Evolutionary conservation across 2,329 filamentous ascomycete species (phyloP).

Genomic region (Raffaelea ambrosiae): DNA sequence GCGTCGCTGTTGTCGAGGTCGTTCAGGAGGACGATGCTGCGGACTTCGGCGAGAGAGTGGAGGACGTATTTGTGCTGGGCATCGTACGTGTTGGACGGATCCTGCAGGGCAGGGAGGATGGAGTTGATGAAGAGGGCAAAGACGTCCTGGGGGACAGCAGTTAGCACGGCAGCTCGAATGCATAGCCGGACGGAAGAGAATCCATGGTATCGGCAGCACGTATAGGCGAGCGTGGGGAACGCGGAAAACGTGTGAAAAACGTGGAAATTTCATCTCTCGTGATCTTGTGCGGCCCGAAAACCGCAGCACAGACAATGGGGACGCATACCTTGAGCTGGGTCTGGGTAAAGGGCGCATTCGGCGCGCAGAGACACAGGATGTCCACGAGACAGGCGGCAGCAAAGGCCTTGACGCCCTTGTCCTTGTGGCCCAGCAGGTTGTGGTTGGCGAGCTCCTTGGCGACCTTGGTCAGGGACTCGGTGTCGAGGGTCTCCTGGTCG

Average conservation of each 20-base stretch:
- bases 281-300: no score
- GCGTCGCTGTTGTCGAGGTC: constrained; percentile 78
- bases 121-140: constrained; percentile 81
- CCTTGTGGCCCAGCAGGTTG: constrained; percentile 82
- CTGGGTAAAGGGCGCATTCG: constrained; percentile 86
- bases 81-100: constrained; percentile 85
- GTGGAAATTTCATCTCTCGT: no score
- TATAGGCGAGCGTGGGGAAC: no score
- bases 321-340: constrained; percentile 74
- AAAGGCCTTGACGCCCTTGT: constrained; percentile 86
- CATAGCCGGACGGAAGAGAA: no score
- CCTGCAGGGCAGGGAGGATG: constrained; percentile 75
- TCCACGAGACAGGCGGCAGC: constrained; percentile 86
- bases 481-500: constrained; percentile 78
- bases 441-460: constrained; percentile 77
- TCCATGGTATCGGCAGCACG: no score
- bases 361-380: constrained; percentile 84
- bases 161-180: not conserved
- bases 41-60: constrained; percentile 80
- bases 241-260: no score
- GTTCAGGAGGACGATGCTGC: constrained; percentile 85
- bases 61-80: constrained; percentile 88
- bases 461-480: constrained; percentile 73
- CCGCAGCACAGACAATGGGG: no score
- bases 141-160: constrained; percentile 59